Evolutionary conservation across 495 filamentous ascomycete genomes (phyloP), one percentile per base, ranked within the genome.

Genomic region (Daldinia concentrica): DNA sequence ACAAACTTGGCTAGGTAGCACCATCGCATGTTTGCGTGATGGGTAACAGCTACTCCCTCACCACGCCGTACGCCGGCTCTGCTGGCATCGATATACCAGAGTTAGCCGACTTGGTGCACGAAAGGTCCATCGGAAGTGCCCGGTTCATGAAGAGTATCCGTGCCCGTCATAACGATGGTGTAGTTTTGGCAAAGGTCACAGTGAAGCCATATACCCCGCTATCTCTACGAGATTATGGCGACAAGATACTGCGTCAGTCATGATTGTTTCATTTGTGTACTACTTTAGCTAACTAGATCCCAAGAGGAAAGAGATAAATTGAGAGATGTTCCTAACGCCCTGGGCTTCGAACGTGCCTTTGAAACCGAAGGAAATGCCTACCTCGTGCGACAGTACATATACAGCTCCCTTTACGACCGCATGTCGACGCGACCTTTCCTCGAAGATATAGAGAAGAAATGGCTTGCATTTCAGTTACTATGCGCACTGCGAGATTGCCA

Each of bases 401-500:
- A 98, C 80, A 97, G 92, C 86, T 97, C 94, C 34, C 86, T 99
- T 15, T 99, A 99, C 83, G 96, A 99, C 82, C 91, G 95, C 30
- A 90, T 98, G 72, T 94, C 94, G 76, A 98, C 95, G 9, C 89
- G 96, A n/a, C 96, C 96, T 6, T 98, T 98, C 76, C 85, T 98
- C 14, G 96, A 98, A 79, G 91, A 95, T 70, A 94, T 98, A 75
- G 96, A 99, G 79, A 99, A 98, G 86, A 97, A 94, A 81, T 99
- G 96, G 95, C 87, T 99, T 48, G 91, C 96, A 1, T 99, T 97
- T 74, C 96, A 99, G 81, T 87, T 99, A 9, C 86, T 99, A 9
- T 97, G 93, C 79, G 95, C 92, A 7, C 83, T 98, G 59, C 89
- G 95, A 36, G 96, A 99, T 76, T 97, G 93, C 72, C 96, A 99